These are phyloP conservation scores for Lipomyces sp. DNA, from an alignment of 805 yeast species.

Conservation along the genomic window DNA sequence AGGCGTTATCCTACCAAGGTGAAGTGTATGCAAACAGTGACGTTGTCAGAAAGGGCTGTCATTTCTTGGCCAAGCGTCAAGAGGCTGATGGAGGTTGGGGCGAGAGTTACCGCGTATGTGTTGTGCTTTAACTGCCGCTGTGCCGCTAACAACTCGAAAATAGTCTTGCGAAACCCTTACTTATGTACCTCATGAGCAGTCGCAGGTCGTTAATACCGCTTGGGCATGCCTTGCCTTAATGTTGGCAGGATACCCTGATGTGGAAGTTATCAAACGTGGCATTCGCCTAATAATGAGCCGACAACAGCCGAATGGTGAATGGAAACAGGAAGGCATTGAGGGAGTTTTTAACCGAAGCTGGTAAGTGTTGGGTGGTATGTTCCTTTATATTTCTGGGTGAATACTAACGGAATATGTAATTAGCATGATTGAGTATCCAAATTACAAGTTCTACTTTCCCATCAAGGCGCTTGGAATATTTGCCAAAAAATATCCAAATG, in stretches of 20 bases:
- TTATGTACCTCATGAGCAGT: slow-evolving; percentile 33
- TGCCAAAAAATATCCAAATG: slow-evolving; percentile 38
- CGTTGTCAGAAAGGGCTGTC: slow-evolving; percentile 76
- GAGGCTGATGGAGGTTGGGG: slow-evolving; percentile 96
- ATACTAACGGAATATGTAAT: background rate
- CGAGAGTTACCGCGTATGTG: slow-evolving; percentile 84
- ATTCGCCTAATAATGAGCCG: slow-evolving; percentile 63
- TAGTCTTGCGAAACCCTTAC: slow-evolving; percentile 35
- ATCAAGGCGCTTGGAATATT: slow-evolving; percentile 91
- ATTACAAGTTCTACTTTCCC: slow-evolving; percentile 85
- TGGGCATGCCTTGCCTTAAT: slow-evolving; percentile 89
- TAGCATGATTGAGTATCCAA: slow-evolving; percentile 81
- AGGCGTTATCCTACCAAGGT: slow-evolving; percentile 78
- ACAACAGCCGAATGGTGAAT: slow-evolving; percentile 79
- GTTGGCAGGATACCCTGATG: slow-evolving; percentile 79
- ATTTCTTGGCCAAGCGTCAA: slow-evolving; percentile 76
- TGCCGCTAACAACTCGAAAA: background rate
- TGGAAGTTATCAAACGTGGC: slow-evolving; percentile 64
- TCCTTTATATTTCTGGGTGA: slow-evolving; percentile 55
- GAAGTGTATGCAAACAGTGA: slow-evolving; percentile 64
- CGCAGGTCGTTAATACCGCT: slow-evolving; percentile 85
- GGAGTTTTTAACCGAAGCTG: slow-evolving; percentile 88
- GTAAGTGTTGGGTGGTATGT: slow-evolving; percentile 50
- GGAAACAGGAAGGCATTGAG: slow-evolving; percentile 82
- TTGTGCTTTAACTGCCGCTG: background rate